Evolutionary conservation across 371 early-diverging fungal species (phyloP).

Genomic region (Smittium culicis): DNA sequence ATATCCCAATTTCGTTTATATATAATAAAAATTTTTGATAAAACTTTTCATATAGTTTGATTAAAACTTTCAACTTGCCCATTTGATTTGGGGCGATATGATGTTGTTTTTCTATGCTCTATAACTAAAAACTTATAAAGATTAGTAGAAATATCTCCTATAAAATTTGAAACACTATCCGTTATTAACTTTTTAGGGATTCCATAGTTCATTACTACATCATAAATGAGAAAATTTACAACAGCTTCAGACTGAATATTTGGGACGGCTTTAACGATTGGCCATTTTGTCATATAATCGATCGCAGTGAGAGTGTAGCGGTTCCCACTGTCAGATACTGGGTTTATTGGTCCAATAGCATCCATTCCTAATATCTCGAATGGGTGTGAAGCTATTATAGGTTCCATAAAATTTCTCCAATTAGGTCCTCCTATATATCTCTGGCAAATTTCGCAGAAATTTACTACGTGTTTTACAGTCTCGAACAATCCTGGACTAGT

Average conservation of each 20-base stretch:
- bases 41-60: slow-evolving; percentile 12
- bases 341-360: slow-evolving; percentile 8
- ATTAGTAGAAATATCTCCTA: slow-evolving; percentile 3
- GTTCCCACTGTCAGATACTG: not conserved
- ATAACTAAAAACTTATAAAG: slow-evolving; percentile 15
- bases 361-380: slow-evolving; percentile 9
- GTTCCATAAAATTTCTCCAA: not conserved
- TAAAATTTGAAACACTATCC: not conserved
- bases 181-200: not conserved
- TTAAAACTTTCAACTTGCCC: slow-evolving; percentile 30
- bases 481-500: not conserved
- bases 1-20: slow-evolving; percentile 11
- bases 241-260: slow-evolving; percentile 16
- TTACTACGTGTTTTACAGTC: not conserved
- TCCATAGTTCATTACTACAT: not conserved
- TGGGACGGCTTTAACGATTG: not conserved
- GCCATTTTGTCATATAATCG: slow-evolving; percentile 7
- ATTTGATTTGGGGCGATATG: slow-evolving; percentile 24
- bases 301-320: not conserved
- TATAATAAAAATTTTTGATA: not conserved
- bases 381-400: not conserved
- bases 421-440: not conserved
- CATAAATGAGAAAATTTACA: slow-evolving; percentile 8
- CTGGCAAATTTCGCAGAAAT: not conserved
- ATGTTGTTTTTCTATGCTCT: slow-evolving; percentile 14